Base-by-base conservation (phyloP, 768 basidiomycete genomes). In the Suillus ampliporus region DNA sequence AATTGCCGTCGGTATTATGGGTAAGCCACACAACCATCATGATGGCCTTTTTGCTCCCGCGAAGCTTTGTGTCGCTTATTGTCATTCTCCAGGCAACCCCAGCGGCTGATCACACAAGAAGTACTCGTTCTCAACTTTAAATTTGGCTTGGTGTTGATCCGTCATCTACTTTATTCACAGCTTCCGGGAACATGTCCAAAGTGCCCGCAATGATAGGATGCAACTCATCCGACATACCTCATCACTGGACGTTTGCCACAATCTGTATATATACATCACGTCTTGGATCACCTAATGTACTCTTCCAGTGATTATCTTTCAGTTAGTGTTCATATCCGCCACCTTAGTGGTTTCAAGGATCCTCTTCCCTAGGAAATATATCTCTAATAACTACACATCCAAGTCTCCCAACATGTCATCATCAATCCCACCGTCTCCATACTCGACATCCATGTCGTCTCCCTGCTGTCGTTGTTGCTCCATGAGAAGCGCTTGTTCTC, bases 371-470 rank as follows among this genome's bases (percentile, higher is more conserved):
- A 38, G 23, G 38, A 54, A 23, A 17, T 38, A 17, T 38, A 37
- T 31, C 26, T 48, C 26, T 50, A 54, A 56, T 56, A 63, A 21
- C 48, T 60, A 72, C 58, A 82, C 51, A 72, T 89, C 86, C 66
- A 89, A 72, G 46, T 87, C 86, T 68, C 85, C 80, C 40, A 91
- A 67, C 77, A 86, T 83, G 53, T 77, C 80, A 67, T 92, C 89
- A 28, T 83, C 82, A 61, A 92, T 82, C 14, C 88, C 91, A 3
- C 87, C 89, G 65, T 90, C 86, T 8, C 76, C 81, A 67, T 87
- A 90, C 54, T 89, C 87, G 38, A 91, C 88, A 31, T 82, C 78
- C 66, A 70, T 72, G 5, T 72, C 64, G 61, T 74, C 67, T 58
- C 71, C 58, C 28, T 57, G 56, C 31, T 57, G 68, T 57, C 72